A percentile compares a stretch with the other conserved stretches of the same genome.
Evolutionary conservation across 1,139 yeast genomes (phyloP).

Genomic region (Lizanozyma gosingica): DNA sequence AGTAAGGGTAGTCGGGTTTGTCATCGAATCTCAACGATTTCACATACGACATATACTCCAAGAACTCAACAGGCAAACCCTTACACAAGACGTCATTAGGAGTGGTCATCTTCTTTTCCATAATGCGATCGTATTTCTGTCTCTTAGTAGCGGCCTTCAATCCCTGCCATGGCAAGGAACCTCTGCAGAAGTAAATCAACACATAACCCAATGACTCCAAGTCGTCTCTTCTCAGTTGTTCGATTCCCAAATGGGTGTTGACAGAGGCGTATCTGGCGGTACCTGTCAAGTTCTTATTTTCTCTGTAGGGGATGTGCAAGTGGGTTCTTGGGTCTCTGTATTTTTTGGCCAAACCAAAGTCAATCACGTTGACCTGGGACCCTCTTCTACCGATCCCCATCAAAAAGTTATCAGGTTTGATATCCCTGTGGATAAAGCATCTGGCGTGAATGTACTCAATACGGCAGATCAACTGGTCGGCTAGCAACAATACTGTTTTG

Average conservation of each 20-base stretch:
- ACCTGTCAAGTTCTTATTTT: conserved; percentile 92
- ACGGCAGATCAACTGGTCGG: conserved; percentile 91
- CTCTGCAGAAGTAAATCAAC: conserved; percentile 87
- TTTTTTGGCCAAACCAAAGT: conserved; percentile 94
- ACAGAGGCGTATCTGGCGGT: conserved; percentile 96
- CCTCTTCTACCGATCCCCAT: conserved; percentile 98
- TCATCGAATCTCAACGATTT: conserved; percentile 91
- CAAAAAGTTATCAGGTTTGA: conserved; percentile 92
- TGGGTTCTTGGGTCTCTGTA: conserved; percentile 94
- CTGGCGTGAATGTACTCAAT: conserved; percentile 94
- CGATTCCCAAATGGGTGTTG: conserved; percentile 94
- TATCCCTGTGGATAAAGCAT: conserved; percentile 84
- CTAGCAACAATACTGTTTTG: conserved; percentile 85
- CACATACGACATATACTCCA: conserved; percentile 81
- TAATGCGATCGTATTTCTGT: conserved; percentile 92
- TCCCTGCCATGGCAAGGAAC: conserved; percentile 98
- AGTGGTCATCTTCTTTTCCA: conserved; percentile 94
- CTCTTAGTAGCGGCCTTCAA: conserved; percentile 94
- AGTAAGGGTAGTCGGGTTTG: conserved; percentile 87
- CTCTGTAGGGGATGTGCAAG: conserved; percentile 92
- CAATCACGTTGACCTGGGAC: conserved; percentile 90
- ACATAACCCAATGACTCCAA: conserved; percentile 94
- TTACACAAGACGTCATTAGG: conserved; percentile 83
- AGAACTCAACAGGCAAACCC: conserved; percentile 87
- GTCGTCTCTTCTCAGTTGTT: conserved; percentile 94